Base-by-base conservation (phyloP, 331 rosid species). In the Quercus tomentella region DNA sequence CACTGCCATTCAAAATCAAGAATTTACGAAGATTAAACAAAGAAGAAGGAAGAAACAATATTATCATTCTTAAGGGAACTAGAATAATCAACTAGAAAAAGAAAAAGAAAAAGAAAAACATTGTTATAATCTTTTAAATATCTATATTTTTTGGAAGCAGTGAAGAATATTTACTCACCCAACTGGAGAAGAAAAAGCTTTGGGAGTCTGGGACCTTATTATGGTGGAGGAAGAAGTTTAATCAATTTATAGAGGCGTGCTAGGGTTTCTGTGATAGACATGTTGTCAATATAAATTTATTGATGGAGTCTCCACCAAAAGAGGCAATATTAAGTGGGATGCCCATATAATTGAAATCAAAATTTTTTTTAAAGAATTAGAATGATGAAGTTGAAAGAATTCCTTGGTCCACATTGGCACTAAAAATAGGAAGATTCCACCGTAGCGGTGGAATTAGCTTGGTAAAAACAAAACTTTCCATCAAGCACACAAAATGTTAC, bases 401-500 rank as follows among this genome's bases (percentile, higher is more conserved):
- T 55, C 16, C 1, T 45, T 11, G 52, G 52, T 45, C 52, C 4
- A 22, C 25, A 45, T 80, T 68, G 78, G 84, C 70, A 78, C 26
- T 67, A 74, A 54, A 83, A 75, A 85, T 72, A 79, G 78, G 83
- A 70, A 82, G 80, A 57, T 20, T 68, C 82, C 86, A 86, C 66
- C 43, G 30, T 51, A 75, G 56, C 45, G 45, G 45, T 41, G 68
- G 73, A 79, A 79, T 69, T 67, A 60, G 83, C 70, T 70, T 2
- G 2, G 70, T 71, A 60, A 65, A 25, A n/a, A 56, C 33, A 26
- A 45, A 79, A 76, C 82, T 84, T 45, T 77, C 98, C 98, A 15
- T 93, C 96, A 21, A 90, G 97, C 80, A 28, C 80, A 21, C 81
- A 86, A 4, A 9, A 9, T 45, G 52, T 45, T 45, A 3, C 15